Conservation (phyloP, 176 grass and related monocot species). For the Oryza glaberrima region DNA sequence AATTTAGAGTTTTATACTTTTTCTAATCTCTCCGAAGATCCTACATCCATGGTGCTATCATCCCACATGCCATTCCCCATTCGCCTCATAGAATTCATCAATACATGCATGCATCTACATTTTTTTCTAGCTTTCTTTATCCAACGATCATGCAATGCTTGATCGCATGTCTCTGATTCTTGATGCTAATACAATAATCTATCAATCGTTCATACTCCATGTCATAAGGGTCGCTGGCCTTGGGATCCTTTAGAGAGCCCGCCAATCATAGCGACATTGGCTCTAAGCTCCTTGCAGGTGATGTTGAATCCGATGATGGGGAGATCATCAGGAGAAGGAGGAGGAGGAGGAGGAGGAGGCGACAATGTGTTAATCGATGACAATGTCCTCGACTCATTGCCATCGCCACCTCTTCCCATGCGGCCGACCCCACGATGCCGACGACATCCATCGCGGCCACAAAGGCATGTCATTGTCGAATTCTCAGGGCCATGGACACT, state of each 20-base stretch:
- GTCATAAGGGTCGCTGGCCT: background rate
- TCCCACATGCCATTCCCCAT: background rate
- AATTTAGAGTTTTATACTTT: too few species aligned
- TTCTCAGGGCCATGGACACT: background rate
- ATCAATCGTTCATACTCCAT: background rate
- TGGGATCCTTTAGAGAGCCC: background rate
- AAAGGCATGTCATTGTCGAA: background rate
- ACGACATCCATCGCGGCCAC: background rate
- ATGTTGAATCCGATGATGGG: background rate
- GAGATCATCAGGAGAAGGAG: background rate
- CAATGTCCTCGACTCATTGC: constrained; percentile 14
- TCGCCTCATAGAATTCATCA: background rate
- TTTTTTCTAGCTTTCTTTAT: background rate
- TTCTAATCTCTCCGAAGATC: background rate
- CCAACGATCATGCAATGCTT: too few species aligned
- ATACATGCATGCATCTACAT: background rate
- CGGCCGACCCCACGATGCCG: constrained; percentile 32
- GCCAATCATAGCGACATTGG: background rate
- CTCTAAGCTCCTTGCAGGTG: background rate
- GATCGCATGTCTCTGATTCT: background rate
- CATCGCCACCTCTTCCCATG: constrained; percentile 34
- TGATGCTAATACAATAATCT: background rate
- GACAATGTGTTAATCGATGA: background rate
- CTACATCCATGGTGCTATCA: background rate
- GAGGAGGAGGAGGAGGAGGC: constrained; percentile 1